Evolutionary conservation across 495 filamentous ascomycete species (phyloP), one percentile per base, ranked within the genome.

Genomic region (Aspergillus ellipticus): DNA sequence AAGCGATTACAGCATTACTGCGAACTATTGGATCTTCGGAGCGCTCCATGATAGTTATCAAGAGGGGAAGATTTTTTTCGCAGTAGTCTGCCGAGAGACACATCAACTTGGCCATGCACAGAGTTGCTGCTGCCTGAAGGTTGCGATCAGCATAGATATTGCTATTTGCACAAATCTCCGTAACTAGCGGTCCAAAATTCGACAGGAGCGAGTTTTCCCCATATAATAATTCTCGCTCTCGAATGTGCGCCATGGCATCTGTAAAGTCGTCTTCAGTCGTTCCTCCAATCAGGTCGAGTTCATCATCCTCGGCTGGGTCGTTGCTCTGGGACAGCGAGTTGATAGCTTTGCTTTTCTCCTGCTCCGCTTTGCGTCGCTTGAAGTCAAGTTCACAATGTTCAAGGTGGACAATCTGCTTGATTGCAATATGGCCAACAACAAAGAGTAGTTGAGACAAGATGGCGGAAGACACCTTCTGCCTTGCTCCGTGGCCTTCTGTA

Each of bases 331-430:
- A 63, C 8, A 79, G 69, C 9, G 71, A 53, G 49, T 65, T 82
- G 54, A 79, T 80, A 54, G 77, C 76, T 74, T 87, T 86, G 43
- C 77, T 87, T 72, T 93, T 96, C 68, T 97, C 94, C 57, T 92
- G 90, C 61, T 96, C 94, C 13, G 88, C 89, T 73, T 97, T 99
- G 53, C 92, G 81, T 22, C 92, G 84, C 73, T 99, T 99, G 73
- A 99, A 99, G 69, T 99, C 94, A 35, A 92, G 82, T 66, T 99
- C 94, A 71, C 90, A 92, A 2, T 97, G 80, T 60, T 99, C 94
- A n/a, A 99, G 79, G 69, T 99, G 95, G n/a, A 99, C 94, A 56
- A 97, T 99, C 63, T 99, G 94, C 69, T 98, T 98, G 73, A 98
- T 90, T 26, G 93, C 92, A 55, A 97, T 89, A 65, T 98, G 93